Conservation (phyloP, 2,329 filamentous ascomycete species). For the Bretziella fagacearum region DNA sequence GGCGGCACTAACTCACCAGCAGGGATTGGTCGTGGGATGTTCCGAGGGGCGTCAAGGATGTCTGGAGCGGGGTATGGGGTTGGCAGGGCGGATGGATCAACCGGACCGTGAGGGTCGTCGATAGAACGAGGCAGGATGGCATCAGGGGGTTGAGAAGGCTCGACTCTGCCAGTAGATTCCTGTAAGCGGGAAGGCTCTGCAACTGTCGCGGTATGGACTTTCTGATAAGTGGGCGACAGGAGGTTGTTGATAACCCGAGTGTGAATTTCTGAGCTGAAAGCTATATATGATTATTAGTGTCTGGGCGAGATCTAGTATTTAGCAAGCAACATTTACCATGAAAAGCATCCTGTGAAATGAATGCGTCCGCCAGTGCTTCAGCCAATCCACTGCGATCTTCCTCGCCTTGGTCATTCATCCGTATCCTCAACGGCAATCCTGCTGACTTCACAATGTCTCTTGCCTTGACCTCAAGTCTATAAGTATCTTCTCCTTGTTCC, state of each 20-base stretch:
- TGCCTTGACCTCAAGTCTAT: conserved; percentile 53
- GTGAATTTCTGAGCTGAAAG: too few relatives aligned
- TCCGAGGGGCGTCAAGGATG: conserved; percentile 4
- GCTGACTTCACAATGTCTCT: conserved; percentile 56
- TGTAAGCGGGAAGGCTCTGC: too few relatives aligned
- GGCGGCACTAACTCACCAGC: conserved; percentile 65
- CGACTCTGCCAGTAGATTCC: too few relatives aligned
- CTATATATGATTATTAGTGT: too few relatives aligned
- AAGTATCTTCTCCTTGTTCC: conserved; percentile 64
- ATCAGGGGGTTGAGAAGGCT: too few relatives aligned
- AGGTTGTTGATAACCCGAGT: too few relatives aligned
- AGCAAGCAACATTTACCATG: conserved; percentile 22
- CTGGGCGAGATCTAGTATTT: neutral
- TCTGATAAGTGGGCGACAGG: too few relatives aligned
- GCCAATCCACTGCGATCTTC: conserved; percentile 35
- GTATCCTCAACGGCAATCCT: conserved; percentile 39
- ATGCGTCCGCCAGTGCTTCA: conserved; percentile 40
- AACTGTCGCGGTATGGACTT: too few relatives aligned
- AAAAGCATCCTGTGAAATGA: conserved; percentile 56
- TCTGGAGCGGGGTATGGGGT: conserved; percentile 28
- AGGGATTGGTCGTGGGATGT: conserved; percentile 36
- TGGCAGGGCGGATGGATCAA: neutral
- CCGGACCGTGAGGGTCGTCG: neutral
- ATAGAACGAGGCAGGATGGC: too few relatives aligned
- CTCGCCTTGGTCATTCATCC: conserved; percentile 24